Base-by-base conservation (phyloP, 2,329 filamentous ascomycete genomes). In the Colletotrichum ledebouriae region DNA sequence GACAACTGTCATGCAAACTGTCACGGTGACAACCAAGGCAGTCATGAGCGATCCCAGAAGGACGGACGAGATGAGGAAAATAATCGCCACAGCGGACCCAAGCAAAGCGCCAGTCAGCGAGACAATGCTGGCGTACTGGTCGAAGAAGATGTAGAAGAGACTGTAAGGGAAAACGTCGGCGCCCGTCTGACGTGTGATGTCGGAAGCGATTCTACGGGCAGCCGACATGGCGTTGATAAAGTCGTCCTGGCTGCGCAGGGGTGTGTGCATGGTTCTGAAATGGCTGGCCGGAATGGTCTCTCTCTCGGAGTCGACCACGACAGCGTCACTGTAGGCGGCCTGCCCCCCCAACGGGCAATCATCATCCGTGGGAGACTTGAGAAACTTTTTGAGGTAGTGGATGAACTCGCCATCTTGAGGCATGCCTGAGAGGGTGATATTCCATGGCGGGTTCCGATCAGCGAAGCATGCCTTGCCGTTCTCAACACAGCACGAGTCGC, bases 141-240 rank as follows among this genome's bases (percentile, higher is more conserved):
- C 96, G 78, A 99, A 99, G 87, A 98, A 99, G 78, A 99, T 94
- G 83, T 99, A 99, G 78, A 97, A 97, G 69, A 98, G 91, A 73
- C 93, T 97, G 82, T 99, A 99, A 0, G 96, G 94, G 85, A 99
- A 99, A 3, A 99, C 90, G 25, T 96, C 90, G 22, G 93, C 89
- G 5, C 90, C 87, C 4, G 94, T 94, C 59, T 86, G 85, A 60
- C 87, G 80, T 13, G 86, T 90, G 59, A 99, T 90, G 33, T 92
- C 91, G 12, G 89, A 82, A 0, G 95, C 90, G 71, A 99, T 97
- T 69, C 96, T 92, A 17, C 95, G 92, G 3, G 96, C 96, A 1
- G 95, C 89, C 5, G 91, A 89, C 78, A 98, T 98, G 0, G 96
- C 94, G 33, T 89, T 86, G 80, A 99, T 99, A 73, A 98, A 98